Conservation (phyloP, 1,284 basidiomycete genomes). For the Calocybe gambosa region DNA sequence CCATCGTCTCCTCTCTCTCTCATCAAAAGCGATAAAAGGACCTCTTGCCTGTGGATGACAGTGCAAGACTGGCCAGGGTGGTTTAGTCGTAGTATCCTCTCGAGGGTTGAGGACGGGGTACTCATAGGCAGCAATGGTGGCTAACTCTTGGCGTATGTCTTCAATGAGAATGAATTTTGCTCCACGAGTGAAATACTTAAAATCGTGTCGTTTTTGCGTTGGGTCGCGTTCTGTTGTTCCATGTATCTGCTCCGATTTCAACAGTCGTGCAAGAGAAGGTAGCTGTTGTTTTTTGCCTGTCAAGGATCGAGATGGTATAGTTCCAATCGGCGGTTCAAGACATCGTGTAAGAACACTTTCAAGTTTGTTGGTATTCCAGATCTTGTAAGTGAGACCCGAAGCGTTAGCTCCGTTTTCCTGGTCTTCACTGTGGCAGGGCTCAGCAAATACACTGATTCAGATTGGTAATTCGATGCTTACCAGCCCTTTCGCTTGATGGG, state of each 20-base stretch:
- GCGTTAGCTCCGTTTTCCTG: slow-evolving; percentile 40
- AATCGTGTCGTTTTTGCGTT: slow-evolving; percentile 81
- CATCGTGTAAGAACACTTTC: slow-evolving; percentile 69
- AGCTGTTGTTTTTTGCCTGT: slow-evolving; percentile 16
- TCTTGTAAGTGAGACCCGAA: slow-evolving; percentile 74
- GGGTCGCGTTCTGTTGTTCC: slow-evolving; percentile 92
- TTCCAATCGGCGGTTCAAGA: slow-evolving; percentile 29
- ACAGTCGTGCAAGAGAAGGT: slow-evolving; percentile 54
- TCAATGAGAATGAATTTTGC: slow-evolving; percentile 86
- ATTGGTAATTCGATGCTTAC: slow-evolving; percentile 31
- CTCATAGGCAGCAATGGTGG: slow-evolving; percentile 64
- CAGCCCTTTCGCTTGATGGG: slow-evolving; percentile 56
- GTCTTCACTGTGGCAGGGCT: not conserved
- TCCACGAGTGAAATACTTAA: slow-evolving; percentile 80
- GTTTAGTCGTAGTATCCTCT: slow-evolving; percentile 38
- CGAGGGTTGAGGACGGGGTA: slow-evolving; percentile 49
- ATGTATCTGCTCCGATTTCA: slow-evolving; percentile 84
- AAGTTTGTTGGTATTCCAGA: slow-evolving; percentile 78
- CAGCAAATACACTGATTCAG: not conserved
- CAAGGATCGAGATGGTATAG: slow-evolving; percentile 21
- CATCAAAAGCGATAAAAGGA: slow-evolving; percentile 69
- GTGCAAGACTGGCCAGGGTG: slow-evolving; percentile 65
- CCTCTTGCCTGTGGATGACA: slow-evolving; percentile 67
- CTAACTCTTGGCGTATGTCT: slow-evolving; percentile 77
- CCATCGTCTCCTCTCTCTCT: slow-evolving; percentile 60